These are phyloP conservation scores for Chytridium lagenaria DNA, from an alignment of 371 early-diverging fungal species.

Conservation along the genomic window DNA sequence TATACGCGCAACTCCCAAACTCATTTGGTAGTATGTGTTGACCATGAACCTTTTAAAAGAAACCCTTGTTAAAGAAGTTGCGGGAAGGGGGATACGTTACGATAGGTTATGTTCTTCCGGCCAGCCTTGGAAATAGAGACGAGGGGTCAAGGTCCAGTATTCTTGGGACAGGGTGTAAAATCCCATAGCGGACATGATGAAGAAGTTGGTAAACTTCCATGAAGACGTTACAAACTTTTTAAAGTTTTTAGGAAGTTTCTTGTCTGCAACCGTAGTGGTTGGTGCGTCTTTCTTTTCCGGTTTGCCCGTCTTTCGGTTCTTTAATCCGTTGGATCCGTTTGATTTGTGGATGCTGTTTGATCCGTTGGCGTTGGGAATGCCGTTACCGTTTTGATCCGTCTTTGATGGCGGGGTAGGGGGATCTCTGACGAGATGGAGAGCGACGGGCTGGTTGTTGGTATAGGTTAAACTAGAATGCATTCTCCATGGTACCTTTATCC, in stretches of 20 bases:
- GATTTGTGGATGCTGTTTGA: slow-evolving; percentile 3
- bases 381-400: background rate
- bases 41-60: background rate
- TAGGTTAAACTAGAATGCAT: background rate
- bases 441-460: background rate
- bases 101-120: slow-evolving; percentile 4
- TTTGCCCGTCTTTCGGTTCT: background rate
- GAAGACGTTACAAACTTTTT: background rate
- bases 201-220: slow-evolving; percentile 19
- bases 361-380: background rate
- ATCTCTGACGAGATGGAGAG: background rate
- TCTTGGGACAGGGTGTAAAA: background rate
- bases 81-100: background rate
- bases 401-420: background rate
- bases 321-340: too few species aligned
- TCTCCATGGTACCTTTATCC: background rate
- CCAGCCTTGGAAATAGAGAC: background rate
- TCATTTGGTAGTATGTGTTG: slow-evolving; percentile 49
- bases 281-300: background rate
- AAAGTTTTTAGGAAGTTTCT: background rate
- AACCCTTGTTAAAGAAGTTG: background rate
- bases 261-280: background rate
- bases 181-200: background rate
- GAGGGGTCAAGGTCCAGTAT: background rate
- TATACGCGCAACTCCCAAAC: slow-evolving; percentile 46